These are phyloP conservation scores for Aspergillus neotritici DNA, from an alignment of 2,329 filamentous ascomycete species.

Conservation along the genomic window DNA sequence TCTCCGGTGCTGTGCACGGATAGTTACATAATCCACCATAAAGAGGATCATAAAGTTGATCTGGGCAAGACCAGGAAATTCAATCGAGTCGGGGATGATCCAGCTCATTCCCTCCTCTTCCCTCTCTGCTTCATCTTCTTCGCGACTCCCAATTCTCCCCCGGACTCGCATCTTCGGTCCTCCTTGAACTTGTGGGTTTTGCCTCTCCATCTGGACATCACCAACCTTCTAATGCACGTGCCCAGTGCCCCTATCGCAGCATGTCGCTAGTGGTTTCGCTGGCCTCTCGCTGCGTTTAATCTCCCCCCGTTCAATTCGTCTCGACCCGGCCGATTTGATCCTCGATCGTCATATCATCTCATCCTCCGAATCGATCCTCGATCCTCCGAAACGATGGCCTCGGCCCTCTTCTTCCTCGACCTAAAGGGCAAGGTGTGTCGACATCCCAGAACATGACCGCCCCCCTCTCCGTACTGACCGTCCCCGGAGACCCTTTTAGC, in stretches of 20 bases:
- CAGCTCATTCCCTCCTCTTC: background rate
- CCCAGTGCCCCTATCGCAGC: constrained; percentile 5
- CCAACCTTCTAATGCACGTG: background rate
- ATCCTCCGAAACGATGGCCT: constrained; percentile 71
- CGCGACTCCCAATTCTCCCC: too few relatives aligned
- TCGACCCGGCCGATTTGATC: constrained; percentile 2
- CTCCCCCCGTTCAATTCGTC: constrained; percentile 12
- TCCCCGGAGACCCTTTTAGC: constrained; percentile 78
- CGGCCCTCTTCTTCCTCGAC: constrained; percentile 96
- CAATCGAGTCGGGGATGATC: background rate
- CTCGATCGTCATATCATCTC: constrained; percentile 12
- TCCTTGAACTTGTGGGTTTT: background rate
- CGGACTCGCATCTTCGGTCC: background rate
- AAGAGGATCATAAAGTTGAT: too few relatives aligned
- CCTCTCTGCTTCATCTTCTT: background rate
- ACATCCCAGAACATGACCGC: background rate
- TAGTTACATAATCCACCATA: too few relatives aligned
- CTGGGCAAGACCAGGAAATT: too few relatives aligned
- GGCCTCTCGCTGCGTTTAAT: constrained; percentile 14
- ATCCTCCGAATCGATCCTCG: constrained; percentile 7
- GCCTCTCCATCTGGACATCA: too few relatives aligned
- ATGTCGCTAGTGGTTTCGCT: constrained; percentile 19
- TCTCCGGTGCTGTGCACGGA: too few relatives aligned
- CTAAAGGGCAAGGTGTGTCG: constrained; percentile 91
- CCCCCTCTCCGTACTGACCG: constrained; percentile 15